phyloP scores from a whole-genome alignment of 2,329 filamentous ascomycete genomes.

The Claviceps capensis region DNA sequence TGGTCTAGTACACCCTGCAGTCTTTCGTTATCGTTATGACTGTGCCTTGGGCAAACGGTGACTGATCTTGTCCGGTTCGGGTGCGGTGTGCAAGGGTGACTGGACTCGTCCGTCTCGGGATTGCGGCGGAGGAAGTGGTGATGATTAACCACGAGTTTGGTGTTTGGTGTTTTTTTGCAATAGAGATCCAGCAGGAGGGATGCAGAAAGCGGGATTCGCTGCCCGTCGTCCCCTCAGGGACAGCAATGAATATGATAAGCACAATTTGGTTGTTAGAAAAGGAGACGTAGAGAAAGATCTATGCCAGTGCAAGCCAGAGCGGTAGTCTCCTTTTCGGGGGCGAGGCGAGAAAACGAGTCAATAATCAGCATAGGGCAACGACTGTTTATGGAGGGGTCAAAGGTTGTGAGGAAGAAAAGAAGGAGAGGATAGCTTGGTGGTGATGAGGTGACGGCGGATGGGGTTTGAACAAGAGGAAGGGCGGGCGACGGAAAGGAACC shows the following conservation, averaged over 20 bases:
- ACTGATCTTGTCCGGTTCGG: too few species aligned
- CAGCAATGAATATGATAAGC: constrained; percentile 9
- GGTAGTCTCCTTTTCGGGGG: too few species aligned
- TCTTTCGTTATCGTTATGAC: constrained; percentile 4
- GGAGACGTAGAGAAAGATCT: constrained; percentile 1
- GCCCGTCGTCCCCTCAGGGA: constrained; percentile 10
- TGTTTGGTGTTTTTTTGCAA: too few species aligned
- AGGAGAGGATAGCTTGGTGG: neutral
- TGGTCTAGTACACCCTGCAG: neutral
- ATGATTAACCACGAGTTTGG: too few species aligned
- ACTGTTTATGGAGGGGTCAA: neutral
- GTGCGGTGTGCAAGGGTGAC: too few species aligned
- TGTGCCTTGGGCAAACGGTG: neutral
- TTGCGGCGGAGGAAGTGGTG: too few species aligned
- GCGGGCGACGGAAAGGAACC: constrained; percentile 1
- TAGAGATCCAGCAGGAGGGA: neutral
- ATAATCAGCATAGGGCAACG: constrained; percentile 9
- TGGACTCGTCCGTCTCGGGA: too few species aligned
- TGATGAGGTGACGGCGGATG: neutral
- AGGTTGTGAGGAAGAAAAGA: constrained; percentile 1
- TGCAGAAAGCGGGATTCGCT: constrained; percentile 9
- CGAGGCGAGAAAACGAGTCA: constrained; percentile 4
- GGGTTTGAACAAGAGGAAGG: neutral
- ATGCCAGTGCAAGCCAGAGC: constrained; percentile 6
- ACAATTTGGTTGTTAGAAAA: constrained; percentile 7